Conservation (phyloP, 2,329 filamentous ascomycete genomes). For the Tolypocladium capitatum region DNA sequence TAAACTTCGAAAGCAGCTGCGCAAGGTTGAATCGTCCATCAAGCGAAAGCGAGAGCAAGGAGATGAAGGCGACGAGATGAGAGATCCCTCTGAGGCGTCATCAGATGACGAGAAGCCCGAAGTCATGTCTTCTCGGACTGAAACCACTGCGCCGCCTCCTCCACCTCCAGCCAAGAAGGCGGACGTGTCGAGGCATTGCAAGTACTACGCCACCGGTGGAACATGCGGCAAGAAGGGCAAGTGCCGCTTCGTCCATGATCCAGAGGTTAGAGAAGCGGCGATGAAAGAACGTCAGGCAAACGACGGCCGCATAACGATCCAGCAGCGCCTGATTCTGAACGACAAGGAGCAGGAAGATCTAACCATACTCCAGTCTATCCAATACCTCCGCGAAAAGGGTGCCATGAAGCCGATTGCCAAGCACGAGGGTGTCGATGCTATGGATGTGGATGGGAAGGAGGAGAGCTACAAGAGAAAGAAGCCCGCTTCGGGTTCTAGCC, state of each 20-base stretch:
- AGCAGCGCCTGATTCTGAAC: slow-evolving; percentile 52
- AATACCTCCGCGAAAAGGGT: slow-evolving; percentile 50
- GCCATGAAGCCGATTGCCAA: slow-evolving; percentile 24
- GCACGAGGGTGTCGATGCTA: slow-evolving; percentile 2
- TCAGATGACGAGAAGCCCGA: slow-evolving; percentile 49
- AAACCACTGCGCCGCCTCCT: slow-evolving; percentile 15
- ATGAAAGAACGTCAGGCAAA: slow-evolving; percentile 51
- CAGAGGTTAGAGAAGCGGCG: slow-evolving; percentile 47
- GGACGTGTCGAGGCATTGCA: slow-evolving; percentile 53
- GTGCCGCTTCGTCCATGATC: slow-evolving; percentile 60
- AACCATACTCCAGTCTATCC: slow-evolving; percentile 51
- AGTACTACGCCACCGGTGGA: slow-evolving; percentile 57
- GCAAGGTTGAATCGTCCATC: slow-evolving; percentile 57
- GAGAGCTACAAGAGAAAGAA: slow-evolving; percentile 8
- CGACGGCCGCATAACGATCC: slow-evolving; percentile 51
- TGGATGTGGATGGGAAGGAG: slow-evolving; percentile 1
- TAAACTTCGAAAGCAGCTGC: slow-evolving; percentile 49
- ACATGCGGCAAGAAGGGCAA: slow-evolving; percentile 62
- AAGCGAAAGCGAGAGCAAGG: slow-evolving; percentile 57
- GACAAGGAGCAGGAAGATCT: slow-evolving; percentile 57
- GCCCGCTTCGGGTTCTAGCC: slow-evolving; percentile 10
- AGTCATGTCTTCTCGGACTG: slow-evolving; percentile 35
- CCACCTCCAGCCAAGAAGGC: slow-evolving; percentile 40
- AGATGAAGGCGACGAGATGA: slow-evolving; percentile 54
- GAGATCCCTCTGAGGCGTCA: slow-evolving; percentile 35